Conservation (phyloP, 441 rosid species). For the Erodium trifolium region DNA sequence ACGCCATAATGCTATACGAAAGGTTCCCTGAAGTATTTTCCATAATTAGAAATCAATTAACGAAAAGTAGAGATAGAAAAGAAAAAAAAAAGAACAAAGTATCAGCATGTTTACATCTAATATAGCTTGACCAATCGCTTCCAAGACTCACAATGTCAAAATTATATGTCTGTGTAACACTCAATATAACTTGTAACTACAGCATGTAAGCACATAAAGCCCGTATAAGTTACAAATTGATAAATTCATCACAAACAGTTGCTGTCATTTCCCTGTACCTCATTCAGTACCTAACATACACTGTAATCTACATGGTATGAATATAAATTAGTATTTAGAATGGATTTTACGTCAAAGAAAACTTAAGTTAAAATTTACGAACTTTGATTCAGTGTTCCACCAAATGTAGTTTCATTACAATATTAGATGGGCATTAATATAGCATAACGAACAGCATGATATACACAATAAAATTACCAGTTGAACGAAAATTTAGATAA, state of each 20-base stretch:
- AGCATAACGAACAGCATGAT: neutral
- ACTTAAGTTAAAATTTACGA: neutral
- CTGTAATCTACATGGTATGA: neutral
- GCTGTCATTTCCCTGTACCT: neutral
- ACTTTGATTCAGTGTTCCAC: neutral
- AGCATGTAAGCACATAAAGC: neutral
- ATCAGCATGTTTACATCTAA: neutral
- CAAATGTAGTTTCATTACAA: neutral
- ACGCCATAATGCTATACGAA: constrained; percentile 70
- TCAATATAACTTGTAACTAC: neutral
- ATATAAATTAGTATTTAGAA: neutral
- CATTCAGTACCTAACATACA: neutral
- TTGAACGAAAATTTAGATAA: neutral
- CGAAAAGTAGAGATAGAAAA: neutral
- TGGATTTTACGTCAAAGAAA: neutral
- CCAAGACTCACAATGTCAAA: neutral
- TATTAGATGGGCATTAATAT: neutral
- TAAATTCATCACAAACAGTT: neutral
- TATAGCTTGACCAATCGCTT: neutral
- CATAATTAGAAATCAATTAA: neutral
- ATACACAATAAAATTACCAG: neutral
- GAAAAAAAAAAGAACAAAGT: neutral
- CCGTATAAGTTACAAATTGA: neutral
- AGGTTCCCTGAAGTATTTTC: constrained; percentile 61
- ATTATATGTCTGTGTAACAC: neutral